Evolutionary conservation across 2,329 filamentous ascomycete genomes (phyloP).

Genomic region (Endocalyx cinctus): DNA sequence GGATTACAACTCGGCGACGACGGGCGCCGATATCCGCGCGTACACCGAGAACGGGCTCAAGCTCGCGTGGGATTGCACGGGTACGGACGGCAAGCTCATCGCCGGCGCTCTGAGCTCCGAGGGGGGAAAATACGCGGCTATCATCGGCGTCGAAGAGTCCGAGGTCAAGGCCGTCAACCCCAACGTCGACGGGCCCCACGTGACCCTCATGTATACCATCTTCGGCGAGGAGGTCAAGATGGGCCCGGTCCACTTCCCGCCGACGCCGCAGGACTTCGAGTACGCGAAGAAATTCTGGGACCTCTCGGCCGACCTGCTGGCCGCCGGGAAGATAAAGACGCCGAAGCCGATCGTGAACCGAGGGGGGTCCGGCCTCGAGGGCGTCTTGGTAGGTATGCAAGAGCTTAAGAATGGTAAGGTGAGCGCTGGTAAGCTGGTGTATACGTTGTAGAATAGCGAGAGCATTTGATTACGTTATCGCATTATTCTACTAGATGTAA

Average conservation of each 20-base stretch:
- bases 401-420: slow-evolving; percentile 29
- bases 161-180: slow-evolving; percentile 8
- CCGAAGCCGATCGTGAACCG: slow-evolving; percentile 32
- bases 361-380: slow-evolving; percentile 29
- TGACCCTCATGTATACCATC: slow-evolving; percentile 36
- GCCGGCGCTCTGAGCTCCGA: slow-evolving; percentile 21
- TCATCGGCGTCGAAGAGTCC: slow-evolving; percentile 31
- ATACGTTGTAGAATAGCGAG: no score
- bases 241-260: neutral
- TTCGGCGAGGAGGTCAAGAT: slow-evolving; percentile 31
- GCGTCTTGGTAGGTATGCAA: slow-evolving; percentile 30
- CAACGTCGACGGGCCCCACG: slow-evolving; percentile 3
- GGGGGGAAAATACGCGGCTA: slow-evolving; percentile 32
- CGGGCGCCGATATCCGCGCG: neutral
- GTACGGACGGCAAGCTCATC: no score
- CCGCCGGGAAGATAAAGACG: slow-evolving; percentile 29
- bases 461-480: no score
- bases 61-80: neutral
- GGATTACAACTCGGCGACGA: neutral
- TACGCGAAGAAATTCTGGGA: slow-evolving; percentile 31
- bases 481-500: no score
- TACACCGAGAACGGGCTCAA: neutral
- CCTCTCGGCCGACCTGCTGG: slow-evolving; percentile 29
- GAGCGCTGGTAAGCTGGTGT: slow-evolving; percentile 41
- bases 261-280: slow-evolving; percentile 10